Conservation (phyloP, 2,329 filamentous ascomycete genomes). For the Ascochyta koolunga region DNA sequence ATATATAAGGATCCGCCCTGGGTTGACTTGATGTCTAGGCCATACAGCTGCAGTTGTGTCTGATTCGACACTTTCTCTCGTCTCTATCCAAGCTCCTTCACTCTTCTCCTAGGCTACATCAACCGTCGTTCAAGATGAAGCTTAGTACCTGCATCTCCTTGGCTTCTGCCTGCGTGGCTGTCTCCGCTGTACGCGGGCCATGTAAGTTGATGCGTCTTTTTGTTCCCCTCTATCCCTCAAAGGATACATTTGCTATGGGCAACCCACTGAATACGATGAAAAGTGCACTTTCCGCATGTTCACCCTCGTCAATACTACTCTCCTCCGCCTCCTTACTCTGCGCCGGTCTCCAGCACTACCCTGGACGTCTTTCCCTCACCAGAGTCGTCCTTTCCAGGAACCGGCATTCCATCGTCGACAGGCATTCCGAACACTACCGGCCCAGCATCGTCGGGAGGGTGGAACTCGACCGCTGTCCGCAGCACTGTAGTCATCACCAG, state of each 20-base stretch:
- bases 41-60: slow-evolving; percentile 14
- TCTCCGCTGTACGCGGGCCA: slow-evolving; percentile 19
- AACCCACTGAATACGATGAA: neutral
- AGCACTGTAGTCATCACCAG: slow-evolving; percentile 9
- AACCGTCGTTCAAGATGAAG: slow-evolving; percentile 25
- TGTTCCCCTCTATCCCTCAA: neutral
- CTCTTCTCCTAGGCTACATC: neutral
- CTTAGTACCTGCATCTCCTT: slow-evolving; percentile 21
- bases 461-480: slow-evolving; percentile 9
- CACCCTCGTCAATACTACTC: slow-evolving; percentile 27
- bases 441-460: neutral
- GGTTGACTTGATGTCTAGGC: neutral
- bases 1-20: slow-evolving; percentile 24
- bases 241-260: too few relatives aligned
- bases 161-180: slow-evolving; percentile 15
- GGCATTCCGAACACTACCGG: neutral
- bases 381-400: slow-evolving; percentile 5
- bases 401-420: neutral
- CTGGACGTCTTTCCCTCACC: slow-evolving; percentile 6
- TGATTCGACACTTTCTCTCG: slow-evolving; percentile 19
- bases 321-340: slow-evolving; percentile 24
- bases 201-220: slow-evolving; percentile 19
- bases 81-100: slow-evolving; percentile 12
- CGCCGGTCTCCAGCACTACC: slow-evolving; percentile 14
- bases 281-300: slow-evolving; percentile 25